A percentile compares a stretch with the other conserved stretches of the same genome.
Evolutionary conservation across 768 basidiomycete species (phyloP).

Genomic region (Boletellus sp.): DNA sequence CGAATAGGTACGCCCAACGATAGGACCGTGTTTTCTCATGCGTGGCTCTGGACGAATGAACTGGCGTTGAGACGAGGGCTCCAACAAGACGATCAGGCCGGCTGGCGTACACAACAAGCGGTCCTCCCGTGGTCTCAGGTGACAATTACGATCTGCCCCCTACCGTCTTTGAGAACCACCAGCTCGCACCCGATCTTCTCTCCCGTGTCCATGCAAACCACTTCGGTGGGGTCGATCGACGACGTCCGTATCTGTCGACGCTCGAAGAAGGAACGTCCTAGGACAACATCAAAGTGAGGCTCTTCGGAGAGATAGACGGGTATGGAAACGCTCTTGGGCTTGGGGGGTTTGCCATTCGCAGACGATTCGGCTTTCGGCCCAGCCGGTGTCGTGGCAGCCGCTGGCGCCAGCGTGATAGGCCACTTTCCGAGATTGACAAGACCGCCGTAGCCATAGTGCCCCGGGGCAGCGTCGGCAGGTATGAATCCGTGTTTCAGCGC

Average conservation of each 20-base stretch:
- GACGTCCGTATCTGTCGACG: conserved; percentile 79
- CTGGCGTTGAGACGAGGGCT: neutral
- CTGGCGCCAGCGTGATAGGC: conserved; percentile 68
- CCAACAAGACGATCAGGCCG: neutral
- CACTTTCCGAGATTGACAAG: conserved; percentile 81
- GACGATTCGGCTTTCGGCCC: neutral
- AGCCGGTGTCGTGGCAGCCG: conserved; percentile 3
- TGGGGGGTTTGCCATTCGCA: conserved; percentile 7
- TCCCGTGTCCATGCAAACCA: conserved; percentile 88
- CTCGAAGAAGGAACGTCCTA: conserved; percentile 85
- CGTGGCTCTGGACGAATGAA: neutral
- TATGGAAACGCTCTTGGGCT: conserved; percentile 43
- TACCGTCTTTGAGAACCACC: conserved; percentile 87
- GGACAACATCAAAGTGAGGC: conserved; percentile 91
- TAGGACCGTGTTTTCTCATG: neutral
- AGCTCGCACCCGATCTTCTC: conserved; percentile 91
- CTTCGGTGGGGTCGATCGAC: conserved; percentile 80
- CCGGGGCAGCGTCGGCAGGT: conserved; percentile 80
- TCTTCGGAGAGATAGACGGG: conserved; percentile 90
- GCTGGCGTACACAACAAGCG: neutral
- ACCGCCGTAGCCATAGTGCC: conserved; percentile 91
- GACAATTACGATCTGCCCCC: conserved; percentile 86
- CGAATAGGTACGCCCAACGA: neutral
- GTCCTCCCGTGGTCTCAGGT: conserved; percentile 36
- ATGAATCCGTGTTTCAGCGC: conserved; percentile 86